These are phyloP conservation scores for Clarireedia homoeocarpa DNA, from an alignment of 2,329 filamentous ascomycete genomes.

Conservation along the genomic window DNA sequence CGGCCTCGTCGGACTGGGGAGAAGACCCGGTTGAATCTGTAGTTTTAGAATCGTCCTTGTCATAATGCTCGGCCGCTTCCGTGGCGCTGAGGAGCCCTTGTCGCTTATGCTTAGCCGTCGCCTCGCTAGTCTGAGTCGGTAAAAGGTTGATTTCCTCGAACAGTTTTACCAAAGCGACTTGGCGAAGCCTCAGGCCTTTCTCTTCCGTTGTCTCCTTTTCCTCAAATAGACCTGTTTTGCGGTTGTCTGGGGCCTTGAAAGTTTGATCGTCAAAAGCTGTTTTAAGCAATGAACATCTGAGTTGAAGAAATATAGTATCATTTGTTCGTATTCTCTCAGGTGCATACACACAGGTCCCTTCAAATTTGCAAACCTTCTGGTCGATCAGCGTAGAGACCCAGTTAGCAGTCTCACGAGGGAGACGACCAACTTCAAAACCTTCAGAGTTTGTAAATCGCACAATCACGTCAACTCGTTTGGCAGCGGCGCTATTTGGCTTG, in stretches of 20 bases:
- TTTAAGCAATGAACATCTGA: slow-evolving; percentile 68
- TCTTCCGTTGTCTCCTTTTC: slow-evolving; percentile 82
- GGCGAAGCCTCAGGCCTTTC: slow-evolving; percentile 71
- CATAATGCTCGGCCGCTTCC: slow-evolving; percentile 74
- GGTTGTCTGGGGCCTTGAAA: slow-evolving; percentile 60
- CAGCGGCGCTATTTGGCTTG: slow-evolving; percentile 35
- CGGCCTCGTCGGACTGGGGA: slow-evolving; percentile 48
- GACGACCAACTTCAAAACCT: slow-evolving; percentile 76
- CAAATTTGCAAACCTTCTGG: slow-evolving; percentile 79
- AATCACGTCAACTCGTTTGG: slow-evolving; percentile 70
- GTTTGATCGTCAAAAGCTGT: slow-evolving; percentile 62
- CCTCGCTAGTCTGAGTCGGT: slow-evolving; percentile 66
- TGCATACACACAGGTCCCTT: slow-evolving; percentile 81
- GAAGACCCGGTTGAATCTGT: slow-evolving; percentile 32
- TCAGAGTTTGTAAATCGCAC: slow-evolving; percentile 79
- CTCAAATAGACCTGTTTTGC: slow-evolving; percentile 68
- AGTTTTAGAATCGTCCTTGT: slow-evolving; percentile 41
- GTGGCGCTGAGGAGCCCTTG: slow-evolving; percentile 80
- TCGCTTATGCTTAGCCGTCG: slow-evolving; percentile 70
- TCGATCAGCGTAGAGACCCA: slow-evolving; percentile 94
- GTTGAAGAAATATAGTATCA: slow-evolving; percentile 87
- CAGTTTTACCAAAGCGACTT: slow-evolving; percentile 80
- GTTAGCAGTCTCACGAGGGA: slow-evolving; percentile 77
- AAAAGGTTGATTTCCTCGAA: slow-evolving; percentile 83
- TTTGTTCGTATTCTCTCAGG: slow-evolving; percentile 81